These are phyloP conservation scores for Quercus alba DNA, from an alignment of 306 rosid species.

Conservation along the genomic window DNA sequence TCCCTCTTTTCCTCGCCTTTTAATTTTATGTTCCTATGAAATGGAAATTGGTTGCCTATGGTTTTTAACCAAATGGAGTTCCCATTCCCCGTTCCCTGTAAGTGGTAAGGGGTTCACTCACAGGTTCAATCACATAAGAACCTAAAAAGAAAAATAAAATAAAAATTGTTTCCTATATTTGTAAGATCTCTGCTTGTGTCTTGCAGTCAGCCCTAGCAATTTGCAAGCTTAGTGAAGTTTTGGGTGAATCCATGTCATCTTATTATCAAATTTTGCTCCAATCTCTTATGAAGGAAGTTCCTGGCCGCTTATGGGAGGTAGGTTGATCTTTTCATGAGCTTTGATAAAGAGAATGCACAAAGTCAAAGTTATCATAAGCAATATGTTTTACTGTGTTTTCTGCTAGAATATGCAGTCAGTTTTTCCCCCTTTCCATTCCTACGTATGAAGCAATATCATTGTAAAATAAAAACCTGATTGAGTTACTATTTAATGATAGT, in stretches of 20 bases:
- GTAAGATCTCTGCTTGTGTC: constrained; percentile 22
- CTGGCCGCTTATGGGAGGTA: constrained; percentile 99
- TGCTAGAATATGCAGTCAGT: background rate
- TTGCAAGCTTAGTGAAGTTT: constrained; percentile 82
- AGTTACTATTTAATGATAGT: background rate
- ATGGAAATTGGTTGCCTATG: background rate
- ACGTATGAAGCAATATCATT: background rate
- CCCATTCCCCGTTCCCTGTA: background rate
- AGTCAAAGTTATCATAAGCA: background rate
- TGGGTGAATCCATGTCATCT: constrained; percentile 82
- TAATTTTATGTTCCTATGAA: constrained; percentile 4
- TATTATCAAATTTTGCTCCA: constrained; percentile 66
- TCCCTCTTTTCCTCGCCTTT: constrained; percentile 13
- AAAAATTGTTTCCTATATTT: background rate
- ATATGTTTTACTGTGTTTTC: background rate
- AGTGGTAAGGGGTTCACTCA: background rate
- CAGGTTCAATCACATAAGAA: background rate
- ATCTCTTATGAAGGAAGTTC: constrained; percentile 81
- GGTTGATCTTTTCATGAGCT: constrained; percentile 5
- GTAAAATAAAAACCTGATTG: background rate
- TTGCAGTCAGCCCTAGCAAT: constrained; percentile 88
- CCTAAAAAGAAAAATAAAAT: background rate
- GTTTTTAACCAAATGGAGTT: background rate
- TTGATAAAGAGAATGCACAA: background rate
- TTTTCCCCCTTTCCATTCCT: background rate